Conservation (phyloP, 495 filamentous ascomycete genomes). For the Tuber melanosporum region DNA sequence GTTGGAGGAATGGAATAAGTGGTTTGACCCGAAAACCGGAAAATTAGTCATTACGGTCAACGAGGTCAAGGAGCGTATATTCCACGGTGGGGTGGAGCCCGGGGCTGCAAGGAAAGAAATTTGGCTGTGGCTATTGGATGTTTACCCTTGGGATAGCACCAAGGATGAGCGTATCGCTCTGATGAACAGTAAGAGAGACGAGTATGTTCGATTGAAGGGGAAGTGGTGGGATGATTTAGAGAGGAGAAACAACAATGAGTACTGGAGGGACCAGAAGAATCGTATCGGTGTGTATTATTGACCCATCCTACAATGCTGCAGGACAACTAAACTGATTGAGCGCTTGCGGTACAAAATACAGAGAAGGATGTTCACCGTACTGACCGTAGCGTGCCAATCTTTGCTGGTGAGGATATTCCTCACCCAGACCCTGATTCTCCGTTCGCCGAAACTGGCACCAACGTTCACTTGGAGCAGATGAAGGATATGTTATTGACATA, state of each 20-base stretch:
- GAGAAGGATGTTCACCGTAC: conserved; percentile 98
- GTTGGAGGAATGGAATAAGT: conserved; percentile 77
- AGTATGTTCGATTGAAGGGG: conserved; percentile 88
- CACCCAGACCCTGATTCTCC: conserved; percentile 96
- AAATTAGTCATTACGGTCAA: conserved; percentile 69
- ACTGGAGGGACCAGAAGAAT: conserved; percentile 91
- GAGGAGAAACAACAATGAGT: conserved; percentile 73
- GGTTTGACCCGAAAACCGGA: conserved; percentile 70
- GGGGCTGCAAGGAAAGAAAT: conserved; percentile 90
- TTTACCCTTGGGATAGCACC: conserved; percentile 84
- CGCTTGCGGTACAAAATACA: conserved; percentile 50
- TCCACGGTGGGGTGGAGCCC: conserved; percentile 85
- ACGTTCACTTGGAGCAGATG: conserved; percentile 95
- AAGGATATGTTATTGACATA: conserved; percentile 99
- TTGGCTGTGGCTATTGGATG: conserved; percentile 88
- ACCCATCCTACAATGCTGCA: conserved; percentile 5
- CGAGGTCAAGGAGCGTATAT: conserved; percentile 92
- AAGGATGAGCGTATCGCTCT: conserved; percentile 71
- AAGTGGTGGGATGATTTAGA: conserved; percentile 94
- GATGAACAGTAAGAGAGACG: conserved; percentile 78
- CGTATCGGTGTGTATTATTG: conserved; percentile 67
- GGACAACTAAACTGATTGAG: conserved; percentile 43
- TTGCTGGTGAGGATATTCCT: conserved; percentile 94
- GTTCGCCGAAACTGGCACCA: conserved; percentile 83
- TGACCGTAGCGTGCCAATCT: conserved; percentile 84